These are phyloP conservation scores for Wallacemonas rigidus DNA, from an alignment of 208 protist species.

Conservation along the genomic window DNA sequence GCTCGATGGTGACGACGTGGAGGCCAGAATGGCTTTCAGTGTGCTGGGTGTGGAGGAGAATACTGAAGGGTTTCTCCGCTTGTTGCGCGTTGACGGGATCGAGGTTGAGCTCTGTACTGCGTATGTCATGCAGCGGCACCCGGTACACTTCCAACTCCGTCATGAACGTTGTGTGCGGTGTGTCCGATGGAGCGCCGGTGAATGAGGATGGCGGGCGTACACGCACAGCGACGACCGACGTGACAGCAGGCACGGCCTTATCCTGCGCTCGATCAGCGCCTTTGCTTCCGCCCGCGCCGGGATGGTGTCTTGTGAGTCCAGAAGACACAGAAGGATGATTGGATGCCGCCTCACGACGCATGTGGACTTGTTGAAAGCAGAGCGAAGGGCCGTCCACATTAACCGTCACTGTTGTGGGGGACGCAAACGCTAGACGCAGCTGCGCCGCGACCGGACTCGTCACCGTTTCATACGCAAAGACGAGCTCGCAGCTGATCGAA, in stretches of 20 bases:
- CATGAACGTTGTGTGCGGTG: background rate
- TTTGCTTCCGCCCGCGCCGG: too few species aligned
- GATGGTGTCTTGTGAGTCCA: too few species aligned
- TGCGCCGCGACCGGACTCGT: background rate
- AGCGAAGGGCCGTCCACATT: constrained; percentile 2
- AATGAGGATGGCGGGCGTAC: background rate
- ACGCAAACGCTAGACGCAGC: constrained; percentile 1
- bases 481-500: constrained; percentile 10
- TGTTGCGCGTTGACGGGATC: constrained; percentile 9
- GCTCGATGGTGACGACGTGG: background rate
- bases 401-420: background rate
- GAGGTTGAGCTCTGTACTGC: constrained; percentile 1
- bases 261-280: too few species aligned
- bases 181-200: background rate
- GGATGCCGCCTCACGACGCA: background rate
- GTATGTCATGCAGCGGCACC: constrained; percentile 3
- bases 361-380: constrained; percentile 5
- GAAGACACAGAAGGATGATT: too few species aligned
- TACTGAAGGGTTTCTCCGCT: constrained; percentile 9
- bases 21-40: background rate
- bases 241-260: background rate
- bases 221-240: background rate
- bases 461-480: constrained; percentile 7
- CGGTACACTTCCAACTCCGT: constrained; percentile 5
- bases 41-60: constrained; percentile 1